Percentiles rank a stretch among this genome's conserved stretches.
Conservation (phyloP, 225 moss, liverwort and hornwort genomes). For the Marchantia polymorpha region DNA sequence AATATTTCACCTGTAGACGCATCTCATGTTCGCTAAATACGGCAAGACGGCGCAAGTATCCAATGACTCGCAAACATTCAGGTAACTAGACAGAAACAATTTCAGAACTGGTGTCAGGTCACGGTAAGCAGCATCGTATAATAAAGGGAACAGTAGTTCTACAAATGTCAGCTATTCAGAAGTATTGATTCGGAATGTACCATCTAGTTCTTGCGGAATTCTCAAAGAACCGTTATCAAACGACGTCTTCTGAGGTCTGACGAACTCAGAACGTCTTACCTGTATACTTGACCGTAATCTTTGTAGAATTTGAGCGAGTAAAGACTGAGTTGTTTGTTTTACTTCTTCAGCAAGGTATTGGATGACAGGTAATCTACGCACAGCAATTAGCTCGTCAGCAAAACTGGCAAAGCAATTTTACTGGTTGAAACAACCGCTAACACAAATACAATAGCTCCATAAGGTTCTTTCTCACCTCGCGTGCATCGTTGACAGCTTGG, state of each 20-base stretch:
- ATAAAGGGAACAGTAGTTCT: too few species aligned
- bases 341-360: slow-evolving; percentile 89
- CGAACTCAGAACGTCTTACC: slow-evolving; percentile 32
- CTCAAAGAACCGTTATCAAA: neutral
- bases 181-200: too few species aligned
- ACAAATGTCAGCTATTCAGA: too few species aligned
- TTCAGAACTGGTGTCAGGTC: neutral
- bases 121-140: neutral
- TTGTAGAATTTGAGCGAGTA: slow-evolving; percentile 89
- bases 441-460: neutral
- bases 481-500: slow-evolving; percentile 88
- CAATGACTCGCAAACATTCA: slow-evolving; percentile 93
- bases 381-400: neutral
- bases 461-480: slow-evolving; percentile 51
- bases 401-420: neutral
- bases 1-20: slow-evolving; percentile 66
- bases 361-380: slow-evolving; percentile 79
- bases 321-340: slow-evolving; percentile 72
- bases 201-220: too few species aligned
- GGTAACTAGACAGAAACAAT: slow-evolving; percentile 57
- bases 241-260: neutral
- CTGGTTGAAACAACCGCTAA: neutral
- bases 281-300: slow-evolving; percentile 88
- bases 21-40: slow-evolving; percentile 94
- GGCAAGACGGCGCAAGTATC: slow-evolving; percentile 82